Evolutionary conservation across 192 early-diverging fungal species (phyloP), one percentile per base, ranked within the genome.

Genomic region (Phlyctochytrium planicorne): DNA sequence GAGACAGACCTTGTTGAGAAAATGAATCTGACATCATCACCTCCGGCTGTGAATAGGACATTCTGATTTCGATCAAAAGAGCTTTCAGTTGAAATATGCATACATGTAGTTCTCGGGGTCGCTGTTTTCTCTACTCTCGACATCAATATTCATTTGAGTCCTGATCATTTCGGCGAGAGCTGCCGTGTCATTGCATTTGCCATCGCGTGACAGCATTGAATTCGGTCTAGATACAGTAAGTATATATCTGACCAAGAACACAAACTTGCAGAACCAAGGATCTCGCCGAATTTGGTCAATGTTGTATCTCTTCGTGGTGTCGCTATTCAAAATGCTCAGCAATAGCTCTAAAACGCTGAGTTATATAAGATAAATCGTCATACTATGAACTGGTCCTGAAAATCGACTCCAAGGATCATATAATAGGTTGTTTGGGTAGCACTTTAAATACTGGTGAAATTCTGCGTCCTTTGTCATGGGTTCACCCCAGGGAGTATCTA

Each of bases 401-500:
- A 89, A 70, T 29, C 66, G 63, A 37, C 67, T 76, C 87, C 84
- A 85, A 24, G 89, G 85, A 16, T 69, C 71, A 63, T 86, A 78
- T 40, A 56, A 52, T 20, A 80, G 36, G 0, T 59, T 77, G 0
- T 72, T 56, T 30, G 72, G 63, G 52, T 77, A 76, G 23, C 68
- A 55, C 16, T 72, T 40, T 20, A 75, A 40, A 60, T 76, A 91
- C 36, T 61, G 33, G n/a, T 74, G 62, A 59, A 85, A 91, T 52
- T 90, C 88, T 16, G 76, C 70, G 63, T 86, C 87, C 33, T 80
- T 72, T 25, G 60, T 59, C 1, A 87, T 87, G 0, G 89, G 89
- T 60, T 86, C 78, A 14, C 80, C 87, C 89, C 89, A 91, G 0
- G 88, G 82, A 1, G 89, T 89, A 57, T 90, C 85, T 87, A 67